A percentile compares a stretch with the other conserved stretches of the same genome.
phyloP scores from a whole-genome alignment of 2,329 filamentous ascomycete genomes.

The Amauroascus niger region DNA sequence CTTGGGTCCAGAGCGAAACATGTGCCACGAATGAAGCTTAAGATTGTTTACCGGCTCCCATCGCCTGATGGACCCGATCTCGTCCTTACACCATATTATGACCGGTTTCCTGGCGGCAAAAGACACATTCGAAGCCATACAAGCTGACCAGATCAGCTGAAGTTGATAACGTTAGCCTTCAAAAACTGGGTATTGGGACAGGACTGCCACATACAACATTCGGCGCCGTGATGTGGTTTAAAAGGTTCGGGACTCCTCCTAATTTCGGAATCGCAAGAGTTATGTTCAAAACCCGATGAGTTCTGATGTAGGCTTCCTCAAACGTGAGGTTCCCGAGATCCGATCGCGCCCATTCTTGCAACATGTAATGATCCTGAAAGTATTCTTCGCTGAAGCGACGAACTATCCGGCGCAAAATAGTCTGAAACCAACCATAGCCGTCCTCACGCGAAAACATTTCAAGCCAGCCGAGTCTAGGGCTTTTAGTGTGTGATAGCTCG shows the following conservation, averaged over 20 bases:
- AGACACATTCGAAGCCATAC: conserved; percentile 35
- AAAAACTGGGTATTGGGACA: background rate
- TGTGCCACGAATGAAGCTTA: conserved; percentile 59
- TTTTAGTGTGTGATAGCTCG: conserved; percentile 45
- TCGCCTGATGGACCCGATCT: conserved; percentile 59
- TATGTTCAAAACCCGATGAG: conserved; percentile 82
- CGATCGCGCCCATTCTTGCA: conserved; percentile 73
- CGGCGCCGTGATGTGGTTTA: conserved; percentile 88
- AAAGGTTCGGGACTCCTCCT: conserved; percentile 67
- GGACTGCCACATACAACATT: conserved; percentile 60
- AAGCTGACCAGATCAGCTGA: conserved; percentile 51
- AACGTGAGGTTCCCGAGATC: conserved; percentile 88
- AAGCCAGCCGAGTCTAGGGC: background rate
- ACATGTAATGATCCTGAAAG: conserved; percentile 68
- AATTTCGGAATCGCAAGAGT: conserved; percentile 69
- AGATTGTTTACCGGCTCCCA: conserved; percentile 35
- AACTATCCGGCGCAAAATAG: conserved; percentile 54
- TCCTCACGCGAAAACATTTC: conserved; percentile 9
- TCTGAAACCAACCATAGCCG: conserved; percentile 42
- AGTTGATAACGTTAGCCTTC: background rate
- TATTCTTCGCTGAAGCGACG: conserved; percentile 69
- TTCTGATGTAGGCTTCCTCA: conserved; percentile 78
- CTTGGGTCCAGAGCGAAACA: conserved; percentile 55
- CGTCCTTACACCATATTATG: conserved; percentile 68
- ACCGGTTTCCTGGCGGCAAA: conserved; percentile 56